Conservation (phyloP, 805 yeast species). For the Starmerella stigmatis region DNA sequence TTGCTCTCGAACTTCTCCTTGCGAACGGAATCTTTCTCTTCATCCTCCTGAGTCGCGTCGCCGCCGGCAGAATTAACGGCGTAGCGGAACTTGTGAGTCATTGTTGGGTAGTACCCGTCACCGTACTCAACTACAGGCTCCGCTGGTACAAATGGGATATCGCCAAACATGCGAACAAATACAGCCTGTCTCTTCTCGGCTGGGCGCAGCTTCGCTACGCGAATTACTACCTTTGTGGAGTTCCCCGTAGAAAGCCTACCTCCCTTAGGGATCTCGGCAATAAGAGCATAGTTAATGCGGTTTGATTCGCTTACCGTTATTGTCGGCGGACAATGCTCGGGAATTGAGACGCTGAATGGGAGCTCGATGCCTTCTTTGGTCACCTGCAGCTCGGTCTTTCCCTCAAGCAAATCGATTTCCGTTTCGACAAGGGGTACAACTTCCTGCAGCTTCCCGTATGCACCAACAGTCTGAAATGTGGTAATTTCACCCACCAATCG, state of each 20-base stretch:
- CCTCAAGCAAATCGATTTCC: not conserved
- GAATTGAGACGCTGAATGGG: slow-evolving; percentile 61
- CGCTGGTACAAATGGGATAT: slow-evolving; percentile 3
- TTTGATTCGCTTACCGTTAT: slow-evolving; percentile 7
- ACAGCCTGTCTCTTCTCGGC: not conserved
- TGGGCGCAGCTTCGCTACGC: not conserved
- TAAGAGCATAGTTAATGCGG: slow-evolving; percentile 7
- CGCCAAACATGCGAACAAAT: slow-evolving; percentile 4
- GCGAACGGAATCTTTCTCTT: not conserved
- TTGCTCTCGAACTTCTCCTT: not conserved
- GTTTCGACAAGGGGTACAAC: slow-evolving; percentile 5
- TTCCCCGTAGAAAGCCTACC: not conserved
- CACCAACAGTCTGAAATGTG: slow-evolving; percentile 14
- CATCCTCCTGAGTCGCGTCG: too few relatives aligned
- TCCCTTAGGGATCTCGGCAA: slow-evolving; percentile 1
- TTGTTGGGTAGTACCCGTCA: not conserved
- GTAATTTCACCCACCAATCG: slow-evolving; percentile 5
- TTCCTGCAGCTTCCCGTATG: slow-evolving; percentile 12
- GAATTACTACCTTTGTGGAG: not conserved
- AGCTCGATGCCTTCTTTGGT: slow-evolving; percentile 57
- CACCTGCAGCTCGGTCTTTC: not conserved
- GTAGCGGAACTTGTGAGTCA: not conserved
- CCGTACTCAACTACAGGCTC: slow-evolving; percentile 7
- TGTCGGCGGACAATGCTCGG: slow-evolving; percentile 32
- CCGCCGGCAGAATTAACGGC: too few relatives aligned